Base-by-base conservation (phyloP, 2,329 filamentous ascomycete genomes). In the Aspergillus niger region DNA sequence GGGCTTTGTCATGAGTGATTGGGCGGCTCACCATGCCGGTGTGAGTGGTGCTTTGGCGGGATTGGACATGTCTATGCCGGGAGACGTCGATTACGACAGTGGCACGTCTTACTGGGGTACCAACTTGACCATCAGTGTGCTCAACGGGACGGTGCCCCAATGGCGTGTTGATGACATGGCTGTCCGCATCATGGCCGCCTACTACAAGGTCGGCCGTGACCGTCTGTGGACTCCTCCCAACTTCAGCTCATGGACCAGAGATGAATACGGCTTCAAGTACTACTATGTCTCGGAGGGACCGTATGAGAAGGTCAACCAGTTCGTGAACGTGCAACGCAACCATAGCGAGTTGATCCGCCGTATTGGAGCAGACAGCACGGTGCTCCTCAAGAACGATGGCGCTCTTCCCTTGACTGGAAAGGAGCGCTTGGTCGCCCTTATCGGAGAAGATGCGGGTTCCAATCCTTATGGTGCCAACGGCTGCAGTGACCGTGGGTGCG, bases 81-180 rank as follows among this genome's bases (percentile, higher is more conserved):
- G 91, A 60, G 94, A 97, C 72, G 90, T 90, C 1, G 65, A 78
- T 20, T 96, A 97, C 79, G 86, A 90, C 75, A 86, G 84, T 3
- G 90, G 90, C 6, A 76, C 78, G 54, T 89, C 88, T 17, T 96
- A 83, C 81, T 97, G 91, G 90, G 94, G 94, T 8, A 80, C 88
- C 28, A 98, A 98, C 76, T 77, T 98, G 67, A 97, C 94, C 2
- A 80, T 96, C 51, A 91, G 91, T 1, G 88, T 97, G 5, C 77
- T 96, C 67, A 97, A 98, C 72, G 93, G 93, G 38, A 97, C 92
- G 0, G 80, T 98, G 32, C 91, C 94, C 0, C 86, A 91, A 67
- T 96, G 90, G 85, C 86, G 94, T 54, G 74, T 98, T 8, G 93
- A 97, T 68, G 95, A 98, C 72, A 96, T 97, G 89, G 91, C 87